Evolutionary conservation across 2,329 filamentous ascomycete species (phyloP).

Genomic region (Onygenales sp.): DNA sequence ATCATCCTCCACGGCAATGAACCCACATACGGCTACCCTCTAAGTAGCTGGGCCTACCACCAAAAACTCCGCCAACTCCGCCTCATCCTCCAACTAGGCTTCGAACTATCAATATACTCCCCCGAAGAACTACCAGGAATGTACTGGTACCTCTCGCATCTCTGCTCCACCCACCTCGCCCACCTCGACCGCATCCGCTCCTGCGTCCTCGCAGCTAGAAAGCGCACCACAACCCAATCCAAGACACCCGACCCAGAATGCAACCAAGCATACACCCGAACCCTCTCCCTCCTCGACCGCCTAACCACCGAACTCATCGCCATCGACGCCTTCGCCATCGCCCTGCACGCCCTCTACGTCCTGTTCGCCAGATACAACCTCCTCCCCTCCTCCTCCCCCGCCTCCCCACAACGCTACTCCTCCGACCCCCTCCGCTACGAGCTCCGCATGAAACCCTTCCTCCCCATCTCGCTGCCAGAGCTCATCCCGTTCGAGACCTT

Average conservation of each 20-base stretch:
- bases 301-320: conserved; percentile 57
- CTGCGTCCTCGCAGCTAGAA: conserved; percentile 42
- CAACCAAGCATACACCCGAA: conserved; percentile 28
- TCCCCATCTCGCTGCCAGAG: conserved; percentile 56
- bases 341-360: conserved; percentile 53
- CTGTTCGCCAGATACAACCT: conserved; percentile 50
- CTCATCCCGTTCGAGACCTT: conserved; percentile 58
- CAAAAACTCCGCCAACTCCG: conserved; percentile 87
- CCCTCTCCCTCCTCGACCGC: conserved; percentile 46
- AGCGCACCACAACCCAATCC: conserved; percentile 11
- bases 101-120: conserved; percentile 86
- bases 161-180: conserved; percentile 57
- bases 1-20: conserved; percentile 45
- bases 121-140: conserved; percentile 74
- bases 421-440: conserved; percentile 64
- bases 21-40: conserved; percentile 56
- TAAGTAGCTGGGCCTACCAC: conserved; percentile 82
- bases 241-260: neutral
- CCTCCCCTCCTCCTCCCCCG: conserved; percentile 39
- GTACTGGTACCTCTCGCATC: conserved; percentile 80
- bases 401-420: conserved; percentile 51
- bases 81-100: conserved; percentile 80
- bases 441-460: conserved; percentile 77
- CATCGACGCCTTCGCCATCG: conserved; percentile 44
- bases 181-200: conserved; percentile 65